These are phyloP conservation scores for Rhipidocladum racemiflorum DNA, from an alignment of 176 grass and related monocot species.

Conservation along the genomic window DNA sequence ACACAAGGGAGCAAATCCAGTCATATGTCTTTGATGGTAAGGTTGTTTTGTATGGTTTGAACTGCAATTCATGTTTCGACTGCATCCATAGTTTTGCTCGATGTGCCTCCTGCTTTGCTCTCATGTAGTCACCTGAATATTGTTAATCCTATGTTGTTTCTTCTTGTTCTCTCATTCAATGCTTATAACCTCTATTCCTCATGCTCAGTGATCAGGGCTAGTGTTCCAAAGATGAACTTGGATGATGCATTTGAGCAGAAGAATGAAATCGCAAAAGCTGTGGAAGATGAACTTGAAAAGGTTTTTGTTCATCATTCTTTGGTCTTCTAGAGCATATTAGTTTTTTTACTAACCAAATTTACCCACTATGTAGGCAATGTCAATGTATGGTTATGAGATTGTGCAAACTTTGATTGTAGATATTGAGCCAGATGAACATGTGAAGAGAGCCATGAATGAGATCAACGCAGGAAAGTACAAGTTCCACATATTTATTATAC, in stretches of 20 bases:
- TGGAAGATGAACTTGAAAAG: slow-evolving; percentile 90
- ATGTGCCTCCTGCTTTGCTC: background rate
- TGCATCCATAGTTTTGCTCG: background rate
- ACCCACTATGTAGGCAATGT: slow-evolving; percentile 65
- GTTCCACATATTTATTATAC: background rate
- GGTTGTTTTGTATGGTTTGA: background rate
- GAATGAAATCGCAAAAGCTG: slow-evolving; percentile 81
- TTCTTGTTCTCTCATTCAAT: background rate
- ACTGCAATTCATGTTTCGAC: background rate
- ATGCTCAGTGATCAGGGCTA: slow-evolving; percentile 76
- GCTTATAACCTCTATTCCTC: slow-evolving; percentile 32
- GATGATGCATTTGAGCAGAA: slow-evolving; percentile 88
- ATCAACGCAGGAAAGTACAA: slow-evolving; percentile 71
- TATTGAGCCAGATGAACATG: slow-evolving; percentile 77
- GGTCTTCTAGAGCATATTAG: background rate
- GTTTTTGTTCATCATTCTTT: slow-evolving; percentile 38
- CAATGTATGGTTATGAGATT: slow-evolving; percentile 77
- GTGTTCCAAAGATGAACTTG: slow-evolving; percentile 85
- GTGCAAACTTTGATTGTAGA: slow-evolving; percentile 88
- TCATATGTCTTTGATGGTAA: slow-evolving; percentile 96
- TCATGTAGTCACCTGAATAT: slow-evolving; percentile 20
- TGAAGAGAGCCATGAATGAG: slow-evolving; percentile 93
- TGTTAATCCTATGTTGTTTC: background rate
- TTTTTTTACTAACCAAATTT: slow-evolving; percentile 28
- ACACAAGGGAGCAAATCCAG: slow-evolving; percentile 80